Evolutionary conservation across 2,329 filamentous ascomycete species (phyloP).

Genomic region (Decorospora gaudefroyi): DNA sequence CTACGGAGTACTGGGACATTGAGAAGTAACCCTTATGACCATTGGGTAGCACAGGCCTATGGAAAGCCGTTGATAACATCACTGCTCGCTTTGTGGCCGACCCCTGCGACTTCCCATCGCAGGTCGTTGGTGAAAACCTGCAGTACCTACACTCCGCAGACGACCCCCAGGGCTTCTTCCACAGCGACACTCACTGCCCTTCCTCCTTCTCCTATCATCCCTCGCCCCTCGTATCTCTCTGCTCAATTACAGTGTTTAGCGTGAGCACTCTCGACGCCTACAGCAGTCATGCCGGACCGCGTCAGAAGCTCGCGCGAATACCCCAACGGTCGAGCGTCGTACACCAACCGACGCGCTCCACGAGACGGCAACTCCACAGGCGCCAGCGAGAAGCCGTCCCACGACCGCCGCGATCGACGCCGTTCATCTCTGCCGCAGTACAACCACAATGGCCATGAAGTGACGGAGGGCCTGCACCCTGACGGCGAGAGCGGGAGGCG

Average conservation of each 20-base stretch:
- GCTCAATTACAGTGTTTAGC: too few species aligned
- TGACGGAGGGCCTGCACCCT: slow-evolving; percentile 51
- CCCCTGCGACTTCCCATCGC: too few species aligned
- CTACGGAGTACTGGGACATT: too few species aligned
- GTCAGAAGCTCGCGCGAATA: slow-evolving; percentile 24
- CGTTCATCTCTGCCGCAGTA: slow-evolving; percentile 39
- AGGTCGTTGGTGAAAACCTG: too few species aligned
- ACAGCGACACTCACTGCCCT: slow-evolving; percentile 9
- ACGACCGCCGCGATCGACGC: slow-evolving; percentile 15
- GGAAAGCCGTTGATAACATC: too few species aligned
- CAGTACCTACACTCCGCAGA: too few species aligned
- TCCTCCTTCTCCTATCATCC: too few species aligned
- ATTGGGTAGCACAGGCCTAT: too few species aligned
- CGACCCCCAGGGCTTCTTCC: slow-evolving; percentile 2
- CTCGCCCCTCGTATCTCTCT: too few species aligned
- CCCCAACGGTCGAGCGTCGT: slow-evolving; percentile 6
- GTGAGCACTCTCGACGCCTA: slow-evolving; percentile 2
- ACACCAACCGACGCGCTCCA: slow-evolving; percentile 17
- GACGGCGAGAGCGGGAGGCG: slow-evolving; percentile 70
- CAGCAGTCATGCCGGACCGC: slow-evolving; percentile 24
- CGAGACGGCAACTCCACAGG: slow-evolving; percentile 28
- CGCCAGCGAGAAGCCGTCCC: slow-evolving; percentile 30
- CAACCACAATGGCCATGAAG: slow-evolving; percentile 53
- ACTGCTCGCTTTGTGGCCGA: too few species aligned
- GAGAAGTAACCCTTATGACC: too few species aligned